Evolutionary conservation across 805 yeast species (phyloP), one percentile per base, ranked within the genome.

Genomic region (Teunomyces stri): DNA sequence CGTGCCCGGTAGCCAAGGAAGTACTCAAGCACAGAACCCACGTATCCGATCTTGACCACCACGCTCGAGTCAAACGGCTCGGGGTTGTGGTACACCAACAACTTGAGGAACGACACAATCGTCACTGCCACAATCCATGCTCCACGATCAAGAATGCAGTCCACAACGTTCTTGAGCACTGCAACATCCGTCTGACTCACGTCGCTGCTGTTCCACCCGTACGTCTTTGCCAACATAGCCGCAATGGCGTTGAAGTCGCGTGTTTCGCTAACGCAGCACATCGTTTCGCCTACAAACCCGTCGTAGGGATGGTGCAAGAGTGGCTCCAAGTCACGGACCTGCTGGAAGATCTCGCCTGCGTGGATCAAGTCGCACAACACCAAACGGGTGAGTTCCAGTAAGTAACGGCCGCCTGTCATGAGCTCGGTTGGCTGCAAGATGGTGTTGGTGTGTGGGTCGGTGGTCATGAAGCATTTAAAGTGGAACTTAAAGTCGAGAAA

Each of bases 361-460:
- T 58, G 60, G 18, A 64, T 55, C 55, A 73, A 52, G 39, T 69
- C 76, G 13, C 65, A 49, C 34, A 78, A 42, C 3, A 70, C 71
- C 41, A 77, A 57, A 39, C 86, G 63, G 5, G 78, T 56, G 45
- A 80, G 54, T 56, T 81, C 87, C 29, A 82, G 78, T 35, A 82
- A 60, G 58, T 80, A 79, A 50, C 86, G 63, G 1, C 85, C 85
- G 21, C 81, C 66, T 27, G 82, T 70, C 62, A 80, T 59, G 49
- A 77, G 64, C 58, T 82, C 87, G 27, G 75, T 60, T 1, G 87
- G 87, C 57, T 81, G 85, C 55, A 77, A 78, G 9, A 79, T 59
- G 11, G 57, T 45, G 31, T 53, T 48, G 4, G 59, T 60, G 15
- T 51, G 34, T 4, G 61, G 60, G 45, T 62, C 66, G 7, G 52